phyloP scores from a whole-genome alignment of 805 yeast genomes.

The Wickerhamiella kurtzmanii region DNA sequence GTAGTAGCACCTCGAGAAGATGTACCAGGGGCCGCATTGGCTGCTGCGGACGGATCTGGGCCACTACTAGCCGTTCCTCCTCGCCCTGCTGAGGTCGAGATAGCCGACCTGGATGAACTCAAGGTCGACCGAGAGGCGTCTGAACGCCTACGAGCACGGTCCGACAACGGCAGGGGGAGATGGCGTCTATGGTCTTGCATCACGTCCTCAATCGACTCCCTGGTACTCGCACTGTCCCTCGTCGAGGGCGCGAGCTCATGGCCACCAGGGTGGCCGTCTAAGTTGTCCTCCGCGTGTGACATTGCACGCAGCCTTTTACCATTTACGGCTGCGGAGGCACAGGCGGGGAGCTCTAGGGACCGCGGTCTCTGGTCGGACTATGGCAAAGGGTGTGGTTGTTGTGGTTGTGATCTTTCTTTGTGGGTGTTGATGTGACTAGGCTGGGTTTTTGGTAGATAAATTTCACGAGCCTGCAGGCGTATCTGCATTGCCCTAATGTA shows the following conservation, averaged over 20 bases:
- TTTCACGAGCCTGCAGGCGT: too few relatives aligned
- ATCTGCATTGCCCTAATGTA: background rate
- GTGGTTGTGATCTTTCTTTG: background rate
- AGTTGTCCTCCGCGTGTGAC: background rate
- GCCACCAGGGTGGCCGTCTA: background rate
- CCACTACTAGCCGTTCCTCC: background rate
- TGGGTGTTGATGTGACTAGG: too few relatives aligned
- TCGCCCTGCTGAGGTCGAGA: background rate
- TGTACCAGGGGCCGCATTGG: too few relatives aligned
- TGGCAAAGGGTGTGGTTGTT: background rate
- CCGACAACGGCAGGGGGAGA: background rate
- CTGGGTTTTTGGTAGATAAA: too few relatives aligned
- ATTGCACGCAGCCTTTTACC: background rate
- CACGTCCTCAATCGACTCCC: background rate
- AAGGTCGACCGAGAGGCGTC: background rate
- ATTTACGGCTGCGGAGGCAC: background rate
- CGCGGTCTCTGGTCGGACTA: background rate
- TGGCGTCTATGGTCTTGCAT: slow-evolving; percentile 2
- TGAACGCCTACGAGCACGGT: background rate
- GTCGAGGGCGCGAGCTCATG: background rate
- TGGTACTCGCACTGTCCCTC: background rate
- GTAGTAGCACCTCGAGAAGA: background rate
- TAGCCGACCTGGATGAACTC: background rate
- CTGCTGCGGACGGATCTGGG: background rate
- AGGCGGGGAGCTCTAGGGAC: too few relatives aligned